Base-by-base conservation (phyloP, 73 alveolate genomes). In the Tetrahymena thermophila region DNA sequence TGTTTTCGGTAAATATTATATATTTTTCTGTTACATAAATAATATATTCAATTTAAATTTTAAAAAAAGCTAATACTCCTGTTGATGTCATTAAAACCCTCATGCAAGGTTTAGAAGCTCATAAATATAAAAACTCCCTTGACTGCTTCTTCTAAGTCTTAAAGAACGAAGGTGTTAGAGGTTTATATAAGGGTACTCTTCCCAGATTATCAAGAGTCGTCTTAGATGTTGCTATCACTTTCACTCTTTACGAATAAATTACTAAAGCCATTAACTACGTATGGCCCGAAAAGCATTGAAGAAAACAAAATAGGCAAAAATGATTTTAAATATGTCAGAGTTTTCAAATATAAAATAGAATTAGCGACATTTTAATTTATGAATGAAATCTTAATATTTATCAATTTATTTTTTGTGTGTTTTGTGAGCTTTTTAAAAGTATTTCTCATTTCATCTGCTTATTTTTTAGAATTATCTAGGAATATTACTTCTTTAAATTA, bases 171-270 rank as follows among this genome's bases (percentile, higher is more conserved):
- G 99, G 99, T 38, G 93, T 97, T 31, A 55, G 96, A 44, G 99
- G 99, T 56, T 98, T 98, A 94, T 98, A 98, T 95, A 97, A 97
- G 94, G 99, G 99, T 43, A 99, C 98, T 34, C 99, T 97, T 23
- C 99, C 99, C 10, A 97, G 99, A 94, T 94, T 98, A 38, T 98
- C 98, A 17, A 98, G 99, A 98, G 99, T 98, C 55, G 98, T 98
- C 55, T 57, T 97, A 21, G 99, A 98, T 98, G 99, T 98, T 19
- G 99, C 99, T 31, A 94, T 98, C 56, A 98, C 99, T 38, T 98
- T 98, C 98, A 96, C 99, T 31, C 85, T 98, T 44, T 98, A 97
- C 97, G 96, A 97, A 83, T 94, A 97, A 25, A 94, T 98, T 94
- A 97, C 97, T 95, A 98, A 98, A 96, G 94, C 94, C 31, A 55